These are phyloP conservation scores for Chloromonas sp. DNA, from an alignment of 163 green algal species.

Conservation along the genomic window DNA sequence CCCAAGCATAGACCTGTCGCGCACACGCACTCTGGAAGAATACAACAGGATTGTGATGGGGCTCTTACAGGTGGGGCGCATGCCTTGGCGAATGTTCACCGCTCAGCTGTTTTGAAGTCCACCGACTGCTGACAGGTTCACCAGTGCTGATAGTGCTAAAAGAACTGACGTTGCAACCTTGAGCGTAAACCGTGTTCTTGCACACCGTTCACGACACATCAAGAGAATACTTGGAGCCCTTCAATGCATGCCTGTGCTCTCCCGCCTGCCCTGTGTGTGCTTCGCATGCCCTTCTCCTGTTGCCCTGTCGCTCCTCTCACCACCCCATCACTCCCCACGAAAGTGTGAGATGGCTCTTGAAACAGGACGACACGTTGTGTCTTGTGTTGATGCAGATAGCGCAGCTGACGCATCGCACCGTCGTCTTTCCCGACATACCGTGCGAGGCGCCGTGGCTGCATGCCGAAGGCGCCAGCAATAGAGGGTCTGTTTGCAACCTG, in stretches of 20 bases:
- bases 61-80: neutral
- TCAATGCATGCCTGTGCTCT: neutral
- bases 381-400: neutral
- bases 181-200: neutral
- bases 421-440: conserved; percentile 17
- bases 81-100: neutral
- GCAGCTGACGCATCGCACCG: conserved; percentile 3
- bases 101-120: neutral
- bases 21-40: neutral
- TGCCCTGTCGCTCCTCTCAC: neutral
- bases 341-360: neutral
- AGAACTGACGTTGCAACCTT: neutral
- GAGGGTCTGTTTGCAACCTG: too few species aligned
- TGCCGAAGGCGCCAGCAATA: too few species aligned
- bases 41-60: conserved; percentile 2
- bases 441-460: conserved; percentile 16
- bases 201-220: too few species aligned
- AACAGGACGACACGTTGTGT: neutral
- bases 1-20: conserved; percentile 1
- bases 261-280: neutral
- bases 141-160: neutral
- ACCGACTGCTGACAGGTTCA: neutral
- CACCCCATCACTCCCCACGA: neutral
- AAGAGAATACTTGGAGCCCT: too few species aligned
- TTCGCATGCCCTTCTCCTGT: neutral